Evolutionary conservation across 176 grass and related monocot genomes (phyloP), one percentile per base, ranked within the genome.

Genomic region (Oryza glaberrima): DNA sequence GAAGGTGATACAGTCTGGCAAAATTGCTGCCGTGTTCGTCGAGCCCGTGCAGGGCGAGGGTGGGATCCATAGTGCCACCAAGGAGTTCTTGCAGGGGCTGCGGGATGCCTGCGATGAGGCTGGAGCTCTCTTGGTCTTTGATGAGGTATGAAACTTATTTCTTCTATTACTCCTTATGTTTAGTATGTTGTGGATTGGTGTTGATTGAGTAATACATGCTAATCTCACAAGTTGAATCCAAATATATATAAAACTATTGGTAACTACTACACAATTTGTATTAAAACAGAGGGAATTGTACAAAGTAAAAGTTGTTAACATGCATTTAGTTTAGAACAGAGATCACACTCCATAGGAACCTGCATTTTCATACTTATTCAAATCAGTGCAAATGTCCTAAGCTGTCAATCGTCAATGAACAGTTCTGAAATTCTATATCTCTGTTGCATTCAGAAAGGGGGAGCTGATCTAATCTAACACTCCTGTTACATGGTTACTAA

Each of bases 21-120:
- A 80, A 87, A 74, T 91, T 28, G 91, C 93, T 11, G 93, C 93
- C 17, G 93, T 94, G 35, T 98, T 98, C 78, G 96, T 98, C 5
- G 91, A 98, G 79, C 91, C 93, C 7, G 82, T 95, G 88, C 93
- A 98, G 65, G 93, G 91, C 30, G 96, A 98, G 51, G 91, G 93
- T 16, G 96, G 96, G 11, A 98, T 98, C 81, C 81, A 98, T 76
- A 83, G 91, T 81, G 91, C 91, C 8, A 94, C 89, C 45, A 88
- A 87, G 49, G 93, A 95, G 58, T 98, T 98, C 83, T 86, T 98
- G 68, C 90, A 66, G 49, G 88, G 80, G 14, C 76, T 98, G 45
- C 81, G 91, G 6, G 87, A 87, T 65, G 82, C 83, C 11, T 98
- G 96, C 75, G 91, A 98, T 71, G 87, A 93, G 69, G 73, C 87